Conservation (phyloP, 495 filamentous ascomycete genomes). For the Haplographium delicatum region DNA sequence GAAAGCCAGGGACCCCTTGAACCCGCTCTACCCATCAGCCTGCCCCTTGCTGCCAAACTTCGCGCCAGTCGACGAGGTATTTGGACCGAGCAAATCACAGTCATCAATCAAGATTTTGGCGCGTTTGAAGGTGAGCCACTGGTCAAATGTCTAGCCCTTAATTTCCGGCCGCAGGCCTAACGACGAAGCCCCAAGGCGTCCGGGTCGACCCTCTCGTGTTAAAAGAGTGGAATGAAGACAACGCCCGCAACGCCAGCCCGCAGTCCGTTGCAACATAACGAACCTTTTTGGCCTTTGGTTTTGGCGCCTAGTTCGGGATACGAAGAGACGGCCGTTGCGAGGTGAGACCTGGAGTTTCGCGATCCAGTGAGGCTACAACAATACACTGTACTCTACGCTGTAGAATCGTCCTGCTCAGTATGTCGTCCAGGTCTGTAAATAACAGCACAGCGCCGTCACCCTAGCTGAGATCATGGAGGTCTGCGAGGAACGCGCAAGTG, state of each 20-base stretch:
- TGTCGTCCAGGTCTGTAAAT: not conserved
- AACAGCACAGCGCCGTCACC: not conserved
- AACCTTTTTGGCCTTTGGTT: no score
- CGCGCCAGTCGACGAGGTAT: not conserved
- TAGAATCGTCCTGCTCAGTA: not conserved
- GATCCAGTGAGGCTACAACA: not conserved
- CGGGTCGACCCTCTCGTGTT: not conserved
- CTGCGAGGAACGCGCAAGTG: not conserved
- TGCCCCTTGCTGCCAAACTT: not conserved
- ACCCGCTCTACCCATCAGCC: not conserved
- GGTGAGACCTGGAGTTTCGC: not conserved
- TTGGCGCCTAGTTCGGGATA: not conserved
- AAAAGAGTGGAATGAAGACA: not conserved
- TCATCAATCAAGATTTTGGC: not conserved
- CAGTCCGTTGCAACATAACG: no score
- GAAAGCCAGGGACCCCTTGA: not conserved
- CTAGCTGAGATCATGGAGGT: no score
- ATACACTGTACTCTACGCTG: no score
- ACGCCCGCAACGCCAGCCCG: not conserved
- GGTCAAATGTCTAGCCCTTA: not conserved
- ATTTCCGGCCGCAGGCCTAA: no score
- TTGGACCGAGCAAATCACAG: not conserved
- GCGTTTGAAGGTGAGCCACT: not conserved
- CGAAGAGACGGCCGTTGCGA: not conserved
- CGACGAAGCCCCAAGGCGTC: no score